phyloP scores from a whole-genome alignment of 2,329 filamentous ascomycete genomes.

The Sclerotinia nivalis region DNA sequence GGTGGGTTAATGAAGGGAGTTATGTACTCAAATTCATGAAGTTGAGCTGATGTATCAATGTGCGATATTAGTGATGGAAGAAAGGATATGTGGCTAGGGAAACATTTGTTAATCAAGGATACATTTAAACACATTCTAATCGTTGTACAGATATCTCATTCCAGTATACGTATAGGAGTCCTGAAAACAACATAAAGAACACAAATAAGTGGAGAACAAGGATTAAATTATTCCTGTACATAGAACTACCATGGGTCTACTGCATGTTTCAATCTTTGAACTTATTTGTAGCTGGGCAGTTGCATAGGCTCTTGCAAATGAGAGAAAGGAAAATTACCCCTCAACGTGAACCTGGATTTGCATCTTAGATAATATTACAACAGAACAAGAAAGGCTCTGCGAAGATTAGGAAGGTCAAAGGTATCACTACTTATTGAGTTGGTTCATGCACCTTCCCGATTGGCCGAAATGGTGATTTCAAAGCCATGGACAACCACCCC shows the following conservation, averaged over 20 bases:
- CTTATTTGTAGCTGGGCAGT: background rate
- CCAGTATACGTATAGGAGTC: background rate
- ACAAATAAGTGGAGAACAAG: slow-evolving; percentile 2
- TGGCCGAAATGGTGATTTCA: background rate
- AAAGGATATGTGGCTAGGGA: background rate
- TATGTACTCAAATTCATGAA: slow-evolving; percentile 6
- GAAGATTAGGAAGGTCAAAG: background rate
- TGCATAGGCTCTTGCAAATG: background rate
- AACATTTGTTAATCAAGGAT: background rate
- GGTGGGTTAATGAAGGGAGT: background rate
- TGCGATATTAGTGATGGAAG: background rate
- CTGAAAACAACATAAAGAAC: background rate
- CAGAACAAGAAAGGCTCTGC: background rate
- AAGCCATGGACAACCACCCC: background rate
- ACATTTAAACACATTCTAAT: background rate
- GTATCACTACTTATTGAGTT: background rate
- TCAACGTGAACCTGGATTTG: background rate
- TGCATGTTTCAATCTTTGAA: slow-evolving; percentile 7
- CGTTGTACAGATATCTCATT: background rate
- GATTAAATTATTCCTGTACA: background rate
- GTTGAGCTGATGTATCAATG: background rate
- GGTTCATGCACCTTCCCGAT: slow-evolving; percentile 8
- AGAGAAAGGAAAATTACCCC: background rate
- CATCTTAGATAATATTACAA: background rate
- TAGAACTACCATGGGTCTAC: background rate